A percentile compares a stretch with the other conserved stretches of the same genome.
These are phyloP conservation scores for Berkeleyomyces basicola DNA, from an alignment of 2,329 filamentous ascomycete species.

Conservation along the genomic window DNA sequence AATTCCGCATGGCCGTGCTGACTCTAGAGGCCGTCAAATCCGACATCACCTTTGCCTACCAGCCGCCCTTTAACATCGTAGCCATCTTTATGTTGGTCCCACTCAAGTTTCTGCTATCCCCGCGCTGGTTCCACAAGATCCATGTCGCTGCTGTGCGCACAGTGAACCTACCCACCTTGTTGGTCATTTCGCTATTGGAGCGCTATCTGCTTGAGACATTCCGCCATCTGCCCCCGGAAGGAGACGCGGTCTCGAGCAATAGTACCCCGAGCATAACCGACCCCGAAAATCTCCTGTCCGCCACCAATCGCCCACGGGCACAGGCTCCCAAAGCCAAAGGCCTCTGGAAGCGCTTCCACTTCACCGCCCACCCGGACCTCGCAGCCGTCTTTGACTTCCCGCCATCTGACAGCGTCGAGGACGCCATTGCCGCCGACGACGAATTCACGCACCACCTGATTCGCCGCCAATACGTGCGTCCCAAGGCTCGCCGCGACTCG, in stretches of 20 bases:
- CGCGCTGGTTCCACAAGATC: slow-evolving; percentile 80
- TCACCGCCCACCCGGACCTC: slow-evolving; percentile 56
- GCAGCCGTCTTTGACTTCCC: slow-evolving; percentile 57
- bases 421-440: slow-evolving; percentile 42
- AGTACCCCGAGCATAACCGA: not conserved
- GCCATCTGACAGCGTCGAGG: slow-evolving; percentile 43
- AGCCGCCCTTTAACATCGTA: slow-evolving; percentile 68
- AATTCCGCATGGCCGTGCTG: slow-evolving; percentile 63
- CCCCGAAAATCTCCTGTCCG: slow-evolving; percentile 13
- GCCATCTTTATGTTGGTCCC: slow-evolving; percentile 60
- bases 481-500: slow-evolving; percentile 35
- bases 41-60: slow-evolving; percentile 68
- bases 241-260: slow-evolving; percentile 11
- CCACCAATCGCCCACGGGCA: not conserved
- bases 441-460: slow-evolving; percentile 42
- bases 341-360: slow-evolving; percentile 51
- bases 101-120: slow-evolving; percentile 59
- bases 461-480: slow-evolving; percentile 36
- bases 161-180: slow-evolving; percentile 58
- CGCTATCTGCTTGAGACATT: slow-evolving; percentile 40
- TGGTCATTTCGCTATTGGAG: slow-evolving; percentile 55
- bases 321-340: slow-evolving; percentile 1
- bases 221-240: slow-evolving; percentile 14
- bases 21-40: slow-evolving; percentile 77
- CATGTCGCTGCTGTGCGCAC: slow-evolving; percentile 61